phyloP scores from a whole-genome alignment of 371 early-diverging fungal genomes.

The Mucor circinelloides region DNA sequence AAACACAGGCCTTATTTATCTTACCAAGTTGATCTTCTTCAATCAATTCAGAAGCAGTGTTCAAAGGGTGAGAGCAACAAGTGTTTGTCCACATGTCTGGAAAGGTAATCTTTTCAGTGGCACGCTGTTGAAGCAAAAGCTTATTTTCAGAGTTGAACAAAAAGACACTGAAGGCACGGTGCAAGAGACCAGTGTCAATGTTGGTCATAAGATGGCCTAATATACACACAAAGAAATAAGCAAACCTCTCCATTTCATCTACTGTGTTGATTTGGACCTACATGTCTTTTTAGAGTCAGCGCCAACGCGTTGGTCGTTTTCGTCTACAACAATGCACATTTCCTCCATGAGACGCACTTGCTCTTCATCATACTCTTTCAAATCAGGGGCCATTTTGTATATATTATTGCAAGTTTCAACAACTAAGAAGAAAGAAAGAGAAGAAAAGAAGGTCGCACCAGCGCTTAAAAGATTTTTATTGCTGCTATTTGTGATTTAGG shows the following conservation, averaged over 20 bases:
- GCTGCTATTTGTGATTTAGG: neutral
- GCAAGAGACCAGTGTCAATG: slow-evolving; percentile 84
- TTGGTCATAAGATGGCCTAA: slow-evolving; percentile 91
- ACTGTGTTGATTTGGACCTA: slow-evolving; percentile 54
- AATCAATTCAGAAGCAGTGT: slow-evolving; percentile 77
- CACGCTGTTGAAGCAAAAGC: slow-evolving; percentile 92
- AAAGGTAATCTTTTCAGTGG: slow-evolving; percentile 96
- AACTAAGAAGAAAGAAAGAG: neutral
- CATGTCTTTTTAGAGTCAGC: slow-evolving; percentile 92
- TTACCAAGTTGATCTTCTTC: slow-evolving; percentile 77
- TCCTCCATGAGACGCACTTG: slow-evolving; percentile 95
- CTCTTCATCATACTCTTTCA: slow-evolving; percentile 77
- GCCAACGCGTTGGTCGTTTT: slow-evolving; percentile 82
- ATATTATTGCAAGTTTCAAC: slow-evolving; percentile 3
- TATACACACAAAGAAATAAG: neutral
- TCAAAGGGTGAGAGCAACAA: slow-evolving; percentile 96
- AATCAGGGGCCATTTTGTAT: slow-evolving; percentile 54
- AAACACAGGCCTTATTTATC: too few relatives aligned
- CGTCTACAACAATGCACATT: slow-evolving; percentile 94
- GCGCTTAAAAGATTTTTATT: neutral
- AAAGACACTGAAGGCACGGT: slow-evolving; percentile 97
- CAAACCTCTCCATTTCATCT: neutral
- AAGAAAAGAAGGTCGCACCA: slow-evolving; percentile 1
- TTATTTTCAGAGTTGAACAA: slow-evolving; percentile 81
- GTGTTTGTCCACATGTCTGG: slow-evolving; percentile 97